A percentile compares a stretch with the other conserved stretches of the same genome.
Conservation (phyloP, 495 filamentous ascomycete genomes). For the Neurospora cerealis region DNA sequence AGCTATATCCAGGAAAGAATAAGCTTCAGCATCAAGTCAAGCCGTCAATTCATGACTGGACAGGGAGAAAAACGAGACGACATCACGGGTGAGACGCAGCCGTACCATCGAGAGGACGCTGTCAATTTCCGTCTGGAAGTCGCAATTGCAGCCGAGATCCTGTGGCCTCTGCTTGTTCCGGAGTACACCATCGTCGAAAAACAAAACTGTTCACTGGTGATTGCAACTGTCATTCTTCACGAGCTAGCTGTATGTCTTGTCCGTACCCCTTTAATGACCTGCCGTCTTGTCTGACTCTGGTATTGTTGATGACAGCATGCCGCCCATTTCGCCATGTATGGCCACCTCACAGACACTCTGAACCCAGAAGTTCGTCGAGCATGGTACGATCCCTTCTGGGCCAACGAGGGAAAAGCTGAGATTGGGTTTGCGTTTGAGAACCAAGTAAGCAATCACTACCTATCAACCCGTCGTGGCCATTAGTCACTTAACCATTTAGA, state of each 20-base stretch:
- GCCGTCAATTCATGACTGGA: background rate
- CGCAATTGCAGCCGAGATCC: slow-evolving; percentile 12
- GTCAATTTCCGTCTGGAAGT: background rate
- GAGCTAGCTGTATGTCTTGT: slow-evolving; percentile 19
- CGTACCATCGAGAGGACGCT: background rate
- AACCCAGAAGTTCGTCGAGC: no score
- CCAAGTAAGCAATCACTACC: slow-evolving; percentile 1
- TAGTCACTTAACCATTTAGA: background rate
- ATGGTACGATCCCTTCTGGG: slow-evolving; percentile 11
- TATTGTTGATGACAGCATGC: slow-evolving; percentile 13
- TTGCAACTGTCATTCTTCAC: slow-evolving; percentile 24
- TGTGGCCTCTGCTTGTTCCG: slow-evolving; percentile 26
- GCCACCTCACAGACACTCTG: background rate
- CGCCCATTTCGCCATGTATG: slow-evolving; percentile 3
- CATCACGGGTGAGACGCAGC: background rate
- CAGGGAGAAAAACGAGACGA: background rate
- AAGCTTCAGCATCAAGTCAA: background rate
- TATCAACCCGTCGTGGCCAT: background rate
- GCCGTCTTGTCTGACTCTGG: background rate
- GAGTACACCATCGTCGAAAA: slow-evolving; percentile 23
- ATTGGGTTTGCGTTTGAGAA: slow-evolving; percentile 19
- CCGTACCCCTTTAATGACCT: background rate
- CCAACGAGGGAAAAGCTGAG: slow-evolving; percentile 3
- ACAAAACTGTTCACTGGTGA: slow-evolving; percentile 5
- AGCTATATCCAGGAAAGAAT: background rate